Evolutionary conservation across 2,329 filamentous ascomycete species (phyloP).

Genomic region (Penicillium janthinellum): DNA sequence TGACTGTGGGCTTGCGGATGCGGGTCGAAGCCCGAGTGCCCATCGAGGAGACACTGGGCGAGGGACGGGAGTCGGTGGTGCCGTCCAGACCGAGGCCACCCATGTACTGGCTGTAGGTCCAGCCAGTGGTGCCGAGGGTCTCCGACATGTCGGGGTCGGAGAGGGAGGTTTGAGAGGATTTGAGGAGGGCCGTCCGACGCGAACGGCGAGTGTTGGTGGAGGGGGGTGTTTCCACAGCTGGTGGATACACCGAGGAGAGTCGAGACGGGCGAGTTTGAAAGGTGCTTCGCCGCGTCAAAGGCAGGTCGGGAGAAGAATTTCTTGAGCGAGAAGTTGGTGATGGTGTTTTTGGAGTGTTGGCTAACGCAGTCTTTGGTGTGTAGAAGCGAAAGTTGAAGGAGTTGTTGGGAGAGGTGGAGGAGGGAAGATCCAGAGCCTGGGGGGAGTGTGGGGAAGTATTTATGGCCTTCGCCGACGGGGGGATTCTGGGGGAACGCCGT

Average conservation of each 20-base stretch:
- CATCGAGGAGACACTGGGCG: conserved; percentile 21
- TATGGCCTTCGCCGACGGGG: conserved; percentile 7
- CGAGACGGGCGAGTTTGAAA: conserved; percentile 28
- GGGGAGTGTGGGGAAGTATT: conserved; percentile 8
- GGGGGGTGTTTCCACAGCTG: conserved; percentile 18
- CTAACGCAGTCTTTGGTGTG: conserved; percentile 12
- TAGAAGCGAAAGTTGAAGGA: conserved; percentile 20
- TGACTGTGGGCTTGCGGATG: conserved; percentile 22
- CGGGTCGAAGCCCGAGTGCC: conserved; percentile 30
- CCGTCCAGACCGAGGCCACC: conserved; percentile 11
- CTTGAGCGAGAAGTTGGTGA: background rate
- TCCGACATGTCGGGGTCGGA: conserved; percentile 21
- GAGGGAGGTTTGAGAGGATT: conserved; percentile 11
- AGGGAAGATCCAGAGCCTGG: conserved; percentile 15
- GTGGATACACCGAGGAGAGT: conserved; percentile 25
- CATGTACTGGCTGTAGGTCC: conserved; percentile 21
- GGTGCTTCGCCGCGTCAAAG: conserved; percentile 15
- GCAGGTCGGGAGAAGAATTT: conserved; percentile 12
- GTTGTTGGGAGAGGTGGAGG: conserved; percentile 13
- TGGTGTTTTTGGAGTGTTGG: background rate
- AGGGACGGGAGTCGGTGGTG: conserved; percentile 15
- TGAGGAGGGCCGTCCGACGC: conserved; percentile 16
- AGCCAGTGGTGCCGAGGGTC: conserved; percentile 13
- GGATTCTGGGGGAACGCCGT: conserved; percentile 23
- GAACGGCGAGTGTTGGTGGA: conserved; percentile 18